Base-by-base conservation (phyloP, 1,284 basidiomycete species). In the Malassezia cuniculi region DNA sequence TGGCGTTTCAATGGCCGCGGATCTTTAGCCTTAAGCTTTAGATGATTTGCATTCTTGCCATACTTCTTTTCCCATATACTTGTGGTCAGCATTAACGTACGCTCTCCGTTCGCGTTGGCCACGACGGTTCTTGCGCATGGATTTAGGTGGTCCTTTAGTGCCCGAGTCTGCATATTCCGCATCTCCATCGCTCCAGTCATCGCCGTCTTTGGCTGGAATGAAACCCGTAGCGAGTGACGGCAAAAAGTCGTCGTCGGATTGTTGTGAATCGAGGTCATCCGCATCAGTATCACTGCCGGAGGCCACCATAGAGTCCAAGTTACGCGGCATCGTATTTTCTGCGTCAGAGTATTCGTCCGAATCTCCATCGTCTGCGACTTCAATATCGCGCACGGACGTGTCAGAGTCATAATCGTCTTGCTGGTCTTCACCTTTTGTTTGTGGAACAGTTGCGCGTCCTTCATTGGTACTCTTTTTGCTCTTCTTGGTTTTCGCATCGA, bases 11-110 rank as follows among this genome's bases (percentile, higher is more conserved):
- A n/a, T n/a, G n/a, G n/a, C n/a, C n/a, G n/a, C n/a, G n/a, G n/a
- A n/a, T n/a, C n/a, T n/a, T n/a, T n/a, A n/a, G n/a, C n/a, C n/a
- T n/a, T n/a, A n/a, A 45, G 27, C 17, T 45, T 45, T 1, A 45
- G 22, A 18, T 45, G 42, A 21, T 45, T 39, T 3, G 42, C 42
- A 17, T 35, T 18, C n/a, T 24, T 19, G 5, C 42, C 42, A 26
- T 35, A 45, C 18, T 45, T 45, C 17, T 45, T 45, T 17, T 45
- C 42, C 42, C 42, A 45, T 12, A 45, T 45, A 3, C 40, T 42
- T 29, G 4, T 2, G 10, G 31, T 42, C 12, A 42, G 40, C 14
- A 19, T 14, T 7, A 19, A 42, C 40, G 14, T 29, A 42, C 36
- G 42, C 42, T 27, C 42, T 35, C 21, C 42, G 42, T 18, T 45